A percentile compares a stretch with the other conserved stretches of the same genome.
Conservation (phyloP, 495 filamentous ascomycete genomes). For the Aspergillus kassunensis region DNA sequence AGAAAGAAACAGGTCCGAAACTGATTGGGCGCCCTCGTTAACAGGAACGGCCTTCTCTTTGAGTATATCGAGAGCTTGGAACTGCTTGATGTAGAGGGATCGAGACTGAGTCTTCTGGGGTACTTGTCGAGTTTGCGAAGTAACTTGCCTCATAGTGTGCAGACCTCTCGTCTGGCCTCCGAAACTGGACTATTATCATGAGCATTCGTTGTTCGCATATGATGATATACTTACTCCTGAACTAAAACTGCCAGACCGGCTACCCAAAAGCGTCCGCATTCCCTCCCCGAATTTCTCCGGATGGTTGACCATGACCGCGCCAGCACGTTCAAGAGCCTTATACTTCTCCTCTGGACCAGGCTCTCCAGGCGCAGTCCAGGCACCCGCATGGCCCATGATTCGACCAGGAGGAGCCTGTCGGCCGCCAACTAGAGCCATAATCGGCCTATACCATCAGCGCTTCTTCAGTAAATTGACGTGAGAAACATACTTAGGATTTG, state of each 20-base stretch:
- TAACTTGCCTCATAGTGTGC: constrained; percentile 45
- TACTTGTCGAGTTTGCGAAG: constrained; percentile 6
- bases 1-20: constrained; percentile 48
- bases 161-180: constrained; percentile 43
- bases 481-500: constrained; percentile 62
- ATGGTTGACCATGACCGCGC: constrained; percentile 74
- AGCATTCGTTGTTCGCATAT: constrained; percentile 2
- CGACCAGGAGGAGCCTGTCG: constrained; percentile 58
- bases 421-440: constrained; percentile 75
- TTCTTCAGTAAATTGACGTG: background rate
- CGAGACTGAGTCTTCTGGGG: constrained; percentile 41
- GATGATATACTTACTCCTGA: constrained; percentile 24
- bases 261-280: constrained; percentile 56
- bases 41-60: constrained; percentile 47
- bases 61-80: constrained; percentile 58
- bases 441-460: constrained; percentile 52
- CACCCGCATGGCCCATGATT: constrained; percentile 90
- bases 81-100: constrained; percentile 54
- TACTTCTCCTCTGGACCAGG: constrained; percentile 63
- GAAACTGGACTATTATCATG: constrained; percentile 17
- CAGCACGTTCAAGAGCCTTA: constrained; percentile 61
- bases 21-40: constrained; percentile 30
- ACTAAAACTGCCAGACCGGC: constrained; percentile 19
- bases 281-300: constrained; percentile 74
- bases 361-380: constrained; percentile 66